Conservation (phyloP, 1,139 yeast species). For the Debaryomyces sp. region DNA sequence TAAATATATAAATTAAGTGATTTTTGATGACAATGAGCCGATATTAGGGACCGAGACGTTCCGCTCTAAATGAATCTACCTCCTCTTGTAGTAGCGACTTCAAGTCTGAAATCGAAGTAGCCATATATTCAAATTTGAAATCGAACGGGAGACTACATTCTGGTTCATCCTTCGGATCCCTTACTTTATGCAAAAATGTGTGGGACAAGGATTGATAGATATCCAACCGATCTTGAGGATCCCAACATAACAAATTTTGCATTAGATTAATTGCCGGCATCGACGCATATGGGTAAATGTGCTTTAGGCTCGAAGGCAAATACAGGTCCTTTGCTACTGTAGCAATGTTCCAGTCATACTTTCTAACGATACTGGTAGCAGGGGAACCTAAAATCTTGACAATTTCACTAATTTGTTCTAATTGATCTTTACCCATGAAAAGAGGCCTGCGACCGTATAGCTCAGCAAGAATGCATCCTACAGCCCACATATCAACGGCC, state of each 20-base stretch:
- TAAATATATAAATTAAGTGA: neutral
- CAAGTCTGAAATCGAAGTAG: slow-evolving; percentile 40
- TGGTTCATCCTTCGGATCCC: slow-evolving; percentile 56
- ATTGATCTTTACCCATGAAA: slow-evolving; percentile 69
- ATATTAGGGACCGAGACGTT: neutral
- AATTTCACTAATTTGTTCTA: slow-evolving; percentile 67
- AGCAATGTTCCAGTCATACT: slow-evolving; percentile 30
- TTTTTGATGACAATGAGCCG: neutral
- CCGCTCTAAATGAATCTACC: slow-evolving; percentile 31
- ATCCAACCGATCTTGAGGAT: slow-evolving; percentile 46
- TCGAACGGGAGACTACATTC: slow-evolving; percentile 51
- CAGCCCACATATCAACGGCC: slow-evolving; percentile 78
- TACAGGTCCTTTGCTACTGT: slow-evolving; percentile 42
- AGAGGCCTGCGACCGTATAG: slow-evolving; percentile 71
- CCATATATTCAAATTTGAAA: slow-evolving; percentile 59
- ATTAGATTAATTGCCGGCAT: slow-evolving; percentile 50
- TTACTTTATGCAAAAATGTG: slow-evolving; percentile 47
- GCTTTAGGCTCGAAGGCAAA: slow-evolving; percentile 46
- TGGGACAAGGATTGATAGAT: slow-evolving; percentile 58
- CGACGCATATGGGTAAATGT: slow-evolving; percentile 63
- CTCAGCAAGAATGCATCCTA: slow-evolving; percentile 80
- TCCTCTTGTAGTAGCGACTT: slow-evolving; percentile 50
- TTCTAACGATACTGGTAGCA: slow-evolving; percentile 35
- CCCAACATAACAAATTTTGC: slow-evolving; percentile 61
- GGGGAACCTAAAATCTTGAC: slow-evolving; percentile 67